Base-by-base conservation (phyloP, 257 asterid species). In the Fraxinus excelsior region DNA sequence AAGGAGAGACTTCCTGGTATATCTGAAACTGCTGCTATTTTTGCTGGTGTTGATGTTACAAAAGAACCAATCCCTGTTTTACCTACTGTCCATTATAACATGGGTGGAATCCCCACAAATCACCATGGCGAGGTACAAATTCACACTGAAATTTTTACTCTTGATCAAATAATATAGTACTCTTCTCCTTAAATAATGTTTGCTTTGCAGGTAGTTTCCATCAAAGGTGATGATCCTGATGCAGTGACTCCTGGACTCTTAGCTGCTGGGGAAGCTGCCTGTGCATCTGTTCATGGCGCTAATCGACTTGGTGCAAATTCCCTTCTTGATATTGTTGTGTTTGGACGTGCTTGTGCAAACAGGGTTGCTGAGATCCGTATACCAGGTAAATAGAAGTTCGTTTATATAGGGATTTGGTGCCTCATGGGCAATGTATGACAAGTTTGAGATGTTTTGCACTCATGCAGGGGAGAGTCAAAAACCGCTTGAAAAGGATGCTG, bases 241-340 rank as follows among this genome's bases (percentile, higher is more conserved):
- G 76, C 80, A 18, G 78, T 86, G 53, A 51, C 83, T 71, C 89
- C 89, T 62, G 89, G 91, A 25, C 79, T 87, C 23, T 76, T 85
- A 84, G 91, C 91, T 81, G 87, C 89, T 71, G 91, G 91, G 76
- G 89, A 87, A 81, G 91, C 91, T 32, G 89, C 91, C 56, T 85
- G 91, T 76, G 91, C 91, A 31, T 87, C 91, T 19, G 91, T 87
- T 38, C 91, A 87, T 38, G 91, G 91, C n/a, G 87, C 91, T 72
- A 87, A 87, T 74, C 81, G 91, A 42, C 91, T 87, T 81, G 91
- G 91, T 71, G 91, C 91, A 28, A 87, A 87, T 82, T 87, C 91
- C 71, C 91, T 87, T 74, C 89, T 87, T 16, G 89, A 87, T 70
- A 87, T 87, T 83, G 91, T 87, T 72, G 91, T 87, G 32, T 87